Base-by-base conservation (phyloP, 352 stramenopile genomes). In the Peronospora farinosa region DNA sequence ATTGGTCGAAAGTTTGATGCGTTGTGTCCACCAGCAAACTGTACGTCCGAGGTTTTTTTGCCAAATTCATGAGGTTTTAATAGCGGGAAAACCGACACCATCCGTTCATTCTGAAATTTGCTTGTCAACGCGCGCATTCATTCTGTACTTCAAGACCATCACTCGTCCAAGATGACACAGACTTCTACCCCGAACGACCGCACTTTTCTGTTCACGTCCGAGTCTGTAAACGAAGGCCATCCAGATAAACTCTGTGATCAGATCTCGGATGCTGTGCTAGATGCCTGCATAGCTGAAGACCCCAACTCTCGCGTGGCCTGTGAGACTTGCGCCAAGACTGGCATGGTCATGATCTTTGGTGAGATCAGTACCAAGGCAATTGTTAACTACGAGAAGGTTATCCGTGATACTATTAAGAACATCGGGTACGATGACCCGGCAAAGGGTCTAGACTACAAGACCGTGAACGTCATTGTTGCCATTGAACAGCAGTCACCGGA, bases 271-370 rank as follows among this genome's bases (percentile, higher is more conserved):
- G 96, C 96, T 47, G 95, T 99, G 47, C 81, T 99, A 28, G 96
- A 99, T 72, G 96, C 96, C 45, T 99, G 96, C 75, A 76, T 99
- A 40, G 78, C 81, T n/a, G 92, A 98, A 65, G 96, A 99, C 76
- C 95, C 96, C 47, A 92, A 97, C 68, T 98, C 95, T 57, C 96
- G 97, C 67, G 96, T 99, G 36, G 96, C 96, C 23, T 98, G 95
- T 57, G 97, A 99, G 80, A 99, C 96, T 27, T 98, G 95, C 76
- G 96, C 91, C 62, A 99, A 99, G 86, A 99, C 96, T 3, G 96
- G 95, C 66, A 98, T 99, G 87, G 95, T 99, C 56, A 99, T 99
- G 95, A 98, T 99, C 65, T 98, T 99, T 66, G 97, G 97, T 53
- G 96, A 99, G 84, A 99, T 99, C 73, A 98, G 95, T 56, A 99